Base-by-base conservation (phyloP, 345 rosid species). In the Balakata baccata region DNA sequence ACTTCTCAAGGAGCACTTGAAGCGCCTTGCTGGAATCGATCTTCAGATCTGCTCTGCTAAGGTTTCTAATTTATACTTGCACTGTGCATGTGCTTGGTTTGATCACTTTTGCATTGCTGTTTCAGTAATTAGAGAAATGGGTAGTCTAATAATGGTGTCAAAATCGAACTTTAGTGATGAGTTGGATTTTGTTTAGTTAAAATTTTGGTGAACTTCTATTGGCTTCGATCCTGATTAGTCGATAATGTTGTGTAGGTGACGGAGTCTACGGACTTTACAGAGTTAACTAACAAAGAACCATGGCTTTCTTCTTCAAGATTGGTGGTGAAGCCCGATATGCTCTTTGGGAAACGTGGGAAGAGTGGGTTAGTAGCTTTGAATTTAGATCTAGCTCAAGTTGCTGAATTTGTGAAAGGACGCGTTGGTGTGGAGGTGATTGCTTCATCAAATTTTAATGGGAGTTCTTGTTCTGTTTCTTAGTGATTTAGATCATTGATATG, bases 281-380 rank as follows among this genome's bases (percentile, higher is more conserved):
- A 91, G 79, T 72, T 96, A 52, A 84, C 90, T 23, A 90, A 91
- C 81, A 66, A 82, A 34, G 93, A 96, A 75, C 85, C 96, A 75
- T 92, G 99, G 98, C 85, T 96, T 64, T 93, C 98, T 0, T 90
- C 98, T 34, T 84, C 92, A 52, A 86, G 83, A 81, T 81, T 96
- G 79, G 99, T 93, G 71, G 98, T 93, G 77, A 96, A 96, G 81
- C 99, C 99, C 3, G 99, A 96, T 72, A 96, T 93, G 99, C 77
- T 96, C 52, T 96, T 96, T 66, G 98, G 98, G 23, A 93, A 93
- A 75, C 97, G 98, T 37, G 97, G 98, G 66, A 96, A 96, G 87
- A 91, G 98, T 68, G 97, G 99, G 9, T 84, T 96, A 80, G 98
- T 93, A 13, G 94, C 97, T 45, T 84, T 96, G 58, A 93, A 93